Conservation (phyloP, 192 early-diverging fungal species). For the Pilobolus umbonatus region DNA sequence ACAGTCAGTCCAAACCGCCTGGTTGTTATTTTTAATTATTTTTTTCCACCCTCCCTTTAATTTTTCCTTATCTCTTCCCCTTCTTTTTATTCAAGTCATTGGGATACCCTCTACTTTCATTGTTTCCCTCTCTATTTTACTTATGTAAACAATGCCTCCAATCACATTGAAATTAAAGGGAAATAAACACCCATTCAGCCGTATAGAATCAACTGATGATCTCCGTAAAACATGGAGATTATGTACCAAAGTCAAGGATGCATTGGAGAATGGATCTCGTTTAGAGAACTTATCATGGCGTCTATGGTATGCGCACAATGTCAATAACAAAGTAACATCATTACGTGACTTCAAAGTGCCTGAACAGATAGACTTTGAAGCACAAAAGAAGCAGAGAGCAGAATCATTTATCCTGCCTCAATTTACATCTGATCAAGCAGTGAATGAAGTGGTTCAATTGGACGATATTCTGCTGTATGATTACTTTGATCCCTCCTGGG, state of each 20-base stretch:
- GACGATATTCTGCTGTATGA: constrained; percentile 27
- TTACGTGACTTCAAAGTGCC: constrained; percentile 9
- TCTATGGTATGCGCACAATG: constrained; percentile 75
- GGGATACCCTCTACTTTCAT: background rate
- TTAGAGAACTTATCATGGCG: constrained; percentile 83
- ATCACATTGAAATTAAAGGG: constrained; percentile 67
- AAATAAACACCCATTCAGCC: constrained; percentile 58
- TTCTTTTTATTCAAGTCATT: background rate
- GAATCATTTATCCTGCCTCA: constrained; percentile 35
- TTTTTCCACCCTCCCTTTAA: background rate
- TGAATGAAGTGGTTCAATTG: constrained; percentile 33
- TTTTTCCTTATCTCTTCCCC: background rate
- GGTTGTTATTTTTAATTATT: no score
- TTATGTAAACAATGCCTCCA: constrained; percentile 47
- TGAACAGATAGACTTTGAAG: constrained; percentile 11
- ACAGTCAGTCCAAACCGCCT: no score
- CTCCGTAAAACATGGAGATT: constrained; percentile 72
- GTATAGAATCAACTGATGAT: constrained; percentile 68
- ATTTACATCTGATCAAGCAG: constrained; percentile 43
- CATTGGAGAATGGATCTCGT: constrained; percentile 73
- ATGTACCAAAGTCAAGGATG: constrained; percentile 79
- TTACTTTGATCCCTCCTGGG: constrained; percentile 17
- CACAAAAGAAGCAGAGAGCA: constrained; percentile 5
- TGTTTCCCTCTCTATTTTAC: constrained; percentile 3
- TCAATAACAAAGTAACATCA: constrained; percentile 11